Percentiles rank a stretch among this genome's conserved stretches.
Evolutionary conservation across 2,329 filamentous ascomycete genomes (phyloP).

Genomic region (Ophiosphaerella narmari): DNA sequence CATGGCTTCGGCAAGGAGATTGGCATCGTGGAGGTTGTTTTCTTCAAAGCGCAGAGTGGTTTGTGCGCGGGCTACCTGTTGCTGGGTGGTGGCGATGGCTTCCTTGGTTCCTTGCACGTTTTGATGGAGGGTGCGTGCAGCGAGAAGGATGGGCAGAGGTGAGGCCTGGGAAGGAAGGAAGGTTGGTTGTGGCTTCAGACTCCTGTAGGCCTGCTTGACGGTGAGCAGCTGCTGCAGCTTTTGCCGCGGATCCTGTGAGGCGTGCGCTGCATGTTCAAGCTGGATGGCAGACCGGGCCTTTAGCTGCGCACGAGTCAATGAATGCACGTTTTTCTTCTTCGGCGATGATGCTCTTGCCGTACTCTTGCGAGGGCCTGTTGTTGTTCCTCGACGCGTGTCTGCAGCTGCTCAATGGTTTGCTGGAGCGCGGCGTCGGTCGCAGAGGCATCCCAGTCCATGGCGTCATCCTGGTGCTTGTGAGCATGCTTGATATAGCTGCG

Average conservation of each 20-base stretch:
- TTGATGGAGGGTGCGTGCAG: constrained; percentile 68
- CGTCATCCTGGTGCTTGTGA: constrained; percentile 27
- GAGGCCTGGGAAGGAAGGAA: constrained; percentile 70
- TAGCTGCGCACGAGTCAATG: constrained; percentile 49
- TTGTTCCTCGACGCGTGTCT: constrained; percentile 56
- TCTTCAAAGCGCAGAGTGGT: constrained; percentile 52
- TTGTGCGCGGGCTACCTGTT: constrained; percentile 47
- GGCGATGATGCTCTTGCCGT: constrained; percentile 7
- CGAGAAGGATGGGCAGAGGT: constrained; percentile 71
- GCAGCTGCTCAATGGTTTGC: constrained; percentile 69
- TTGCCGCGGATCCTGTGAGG: constrained; percentile 40
- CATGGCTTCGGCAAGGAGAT: constrained; percentile 53
- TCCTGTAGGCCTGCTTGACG: constrained; percentile 69
- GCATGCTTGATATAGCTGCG: constrained; percentile 31
- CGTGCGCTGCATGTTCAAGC: constrained; percentile 34
- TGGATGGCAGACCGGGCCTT: constrained; percentile 36
- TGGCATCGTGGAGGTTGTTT: constrained; percentile 53
- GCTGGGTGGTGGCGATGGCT: constrained; percentile 56
- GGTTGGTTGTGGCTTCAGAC: constrained; percentile 64
- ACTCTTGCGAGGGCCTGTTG: constrained; percentile 55
- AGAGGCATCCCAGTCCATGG: constrained; percentile 46
- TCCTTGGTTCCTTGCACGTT: constrained; percentile 67
- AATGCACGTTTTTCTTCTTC: neutral
- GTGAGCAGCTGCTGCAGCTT: constrained; percentile 53
- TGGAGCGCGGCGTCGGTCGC: constrained; percentile 63